Conservation (phyloP, 2,329 filamentous ascomycete species). For the Bipolaris sorokiniana region DNA sequence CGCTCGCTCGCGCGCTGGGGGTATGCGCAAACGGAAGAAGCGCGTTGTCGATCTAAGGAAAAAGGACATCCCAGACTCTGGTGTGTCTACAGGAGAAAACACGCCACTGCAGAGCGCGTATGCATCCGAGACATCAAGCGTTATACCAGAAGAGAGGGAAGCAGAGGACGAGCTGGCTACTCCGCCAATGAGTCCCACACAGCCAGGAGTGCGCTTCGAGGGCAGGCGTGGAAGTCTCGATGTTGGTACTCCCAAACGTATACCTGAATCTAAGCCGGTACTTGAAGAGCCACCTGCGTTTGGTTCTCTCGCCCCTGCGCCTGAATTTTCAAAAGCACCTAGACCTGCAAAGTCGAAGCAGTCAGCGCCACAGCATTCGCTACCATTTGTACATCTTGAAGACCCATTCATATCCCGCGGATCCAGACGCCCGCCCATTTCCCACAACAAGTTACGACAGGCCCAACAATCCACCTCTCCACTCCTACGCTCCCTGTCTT, state of each 20-base stretch:
- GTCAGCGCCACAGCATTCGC: conserved; percentile 5
- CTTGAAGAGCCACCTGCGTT: conserved; percentile 23
- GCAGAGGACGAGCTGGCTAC: conserved; percentile 40
- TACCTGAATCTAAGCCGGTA: conserved; percentile 21
- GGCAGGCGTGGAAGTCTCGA: conserved; percentile 34
- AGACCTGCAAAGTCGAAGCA: conserved; percentile 32
- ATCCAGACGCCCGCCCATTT: conserved; percentile 38
- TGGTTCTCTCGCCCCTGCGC: conserved; percentile 35
- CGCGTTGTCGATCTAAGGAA: conserved; percentile 81
- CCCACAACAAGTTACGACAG: conserved; percentile 38
- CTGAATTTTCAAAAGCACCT: conserved; percentile 34
- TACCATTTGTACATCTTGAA: conserved; percentile 13
- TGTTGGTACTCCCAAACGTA: conserved; percentile 32
- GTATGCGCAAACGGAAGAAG: conserved; percentile 79
- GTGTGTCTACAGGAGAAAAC: conserved; percentile 59
- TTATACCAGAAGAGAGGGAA: conserved; percentile 44
- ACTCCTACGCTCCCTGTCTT: conserved; percentile 45
- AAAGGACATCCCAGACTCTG: conserved; percentile 57
- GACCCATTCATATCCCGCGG: conserved; percentile 19
- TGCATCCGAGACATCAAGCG: conserved; percentile 61
- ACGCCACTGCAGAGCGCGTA: conserved; percentile 60
- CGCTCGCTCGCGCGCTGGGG: conserved; percentile 64
- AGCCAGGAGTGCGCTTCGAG: conserved; percentile 32
- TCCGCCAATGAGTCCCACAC: conserved; percentile 40
- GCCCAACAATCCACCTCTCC: conserved; percentile 44